phyloP scores from a whole-genome alignment of 2,329 filamentous ascomycete genomes.

The Lachnellula willkommii region DNA sequence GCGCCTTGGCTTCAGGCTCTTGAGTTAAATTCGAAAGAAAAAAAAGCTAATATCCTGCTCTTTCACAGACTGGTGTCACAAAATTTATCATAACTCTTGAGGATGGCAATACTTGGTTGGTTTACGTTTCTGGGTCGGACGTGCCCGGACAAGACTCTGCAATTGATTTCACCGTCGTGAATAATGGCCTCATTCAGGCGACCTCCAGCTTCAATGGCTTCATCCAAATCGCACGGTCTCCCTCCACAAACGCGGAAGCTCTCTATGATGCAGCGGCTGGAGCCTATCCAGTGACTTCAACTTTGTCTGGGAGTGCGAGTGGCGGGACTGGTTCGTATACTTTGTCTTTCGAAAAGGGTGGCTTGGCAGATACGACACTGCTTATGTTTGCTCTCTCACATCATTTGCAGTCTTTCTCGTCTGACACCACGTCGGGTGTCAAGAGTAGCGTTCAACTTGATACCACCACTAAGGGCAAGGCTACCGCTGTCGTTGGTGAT shows the following conservation, averaged over 20 bases:
- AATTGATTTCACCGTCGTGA: constrained; percentile 62
- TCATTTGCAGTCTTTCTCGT: constrained; percentile 71
- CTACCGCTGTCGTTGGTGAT: constrained; percentile 65
- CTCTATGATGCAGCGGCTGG: constrained; percentile 73
- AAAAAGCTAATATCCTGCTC: not conserved
- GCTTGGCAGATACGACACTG: constrained; percentile 53
- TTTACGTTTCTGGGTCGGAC: constrained; percentile 64
- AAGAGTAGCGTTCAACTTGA: constrained; percentile 55
- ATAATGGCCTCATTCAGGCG: constrained; percentile 60
- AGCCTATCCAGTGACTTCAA: constrained; percentile 62
- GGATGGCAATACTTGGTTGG: constrained; percentile 69
- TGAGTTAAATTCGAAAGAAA: not conserved
- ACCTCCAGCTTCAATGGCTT: constrained; percentile 65
- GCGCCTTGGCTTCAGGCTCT: too few relatives aligned
- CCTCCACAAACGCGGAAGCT: constrained; percentile 53
- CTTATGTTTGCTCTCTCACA: constrained; percentile 88
- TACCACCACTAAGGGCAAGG: constrained; percentile 80
- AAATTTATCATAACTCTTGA: constrained; percentile 73
- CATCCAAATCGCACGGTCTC: constrained; percentile 79
- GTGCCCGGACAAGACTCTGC: constrained; percentile 35
- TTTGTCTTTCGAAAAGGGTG: constrained; percentile 67
- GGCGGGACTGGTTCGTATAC: constrained; percentile 64
- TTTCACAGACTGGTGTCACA: constrained; percentile 48
- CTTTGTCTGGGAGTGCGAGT: constrained; percentile 56
- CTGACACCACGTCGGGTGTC: constrained; percentile 42